These are phyloP conservation scores for Auricularia sp. DNA, from an alignment of 768 basidiomycete species.

Conservation along the genomic window DNA sequence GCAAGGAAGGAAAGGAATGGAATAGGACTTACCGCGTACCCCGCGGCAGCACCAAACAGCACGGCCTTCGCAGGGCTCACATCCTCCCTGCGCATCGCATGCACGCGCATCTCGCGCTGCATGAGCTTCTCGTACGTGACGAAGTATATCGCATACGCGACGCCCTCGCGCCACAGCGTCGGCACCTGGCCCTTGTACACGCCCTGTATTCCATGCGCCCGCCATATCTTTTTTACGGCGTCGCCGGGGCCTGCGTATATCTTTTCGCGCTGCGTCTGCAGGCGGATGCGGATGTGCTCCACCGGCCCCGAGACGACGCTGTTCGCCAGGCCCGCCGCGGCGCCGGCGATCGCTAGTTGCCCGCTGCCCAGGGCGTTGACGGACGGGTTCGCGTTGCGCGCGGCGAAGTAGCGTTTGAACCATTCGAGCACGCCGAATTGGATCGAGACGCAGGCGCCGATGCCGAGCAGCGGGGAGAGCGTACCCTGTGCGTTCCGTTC, in stretches of 20 bases:
- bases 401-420: constrained; percentile 68
- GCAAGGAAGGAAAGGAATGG: constrained; percentile 17
- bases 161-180: constrained; percentile 74
- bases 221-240: constrained; percentile 76
- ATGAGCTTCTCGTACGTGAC: constrained; percentile 86
- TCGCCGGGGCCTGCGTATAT: constrained; percentile 80
- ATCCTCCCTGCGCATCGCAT: constrained; percentile 22
- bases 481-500: constrained; percentile 53
- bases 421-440: constrained; percentile 88
- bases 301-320: constrained; percentile 92
- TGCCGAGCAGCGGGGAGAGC: constrained; percentile 79
- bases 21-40: constrained; percentile 62
- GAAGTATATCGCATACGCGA: constrained; percentile 84
- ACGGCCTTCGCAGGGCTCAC: constrained; percentile 69
- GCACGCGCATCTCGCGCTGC: constrained; percentile 58
- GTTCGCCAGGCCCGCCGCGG: constrained; percentile 81
- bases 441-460: constrained; percentile 91
- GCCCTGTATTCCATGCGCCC: constrained; percentile 64
- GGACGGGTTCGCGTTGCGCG: constrained; percentile 33
- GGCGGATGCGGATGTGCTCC: constrained; percentile 94
- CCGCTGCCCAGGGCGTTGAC: constrained; percentile 2
- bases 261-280: constrained; percentile 80
- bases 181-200: constrained; percentile 90
- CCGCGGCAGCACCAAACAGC: constrained; percentile 83
- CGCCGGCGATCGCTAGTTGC: constrained; percentile 70